Evolutionary conservation across 2,329 filamentous ascomycete genomes (phyloP), one percentile per base, ranked within the genome.

Genomic region (Dothideomycetes sp.): DNA sequence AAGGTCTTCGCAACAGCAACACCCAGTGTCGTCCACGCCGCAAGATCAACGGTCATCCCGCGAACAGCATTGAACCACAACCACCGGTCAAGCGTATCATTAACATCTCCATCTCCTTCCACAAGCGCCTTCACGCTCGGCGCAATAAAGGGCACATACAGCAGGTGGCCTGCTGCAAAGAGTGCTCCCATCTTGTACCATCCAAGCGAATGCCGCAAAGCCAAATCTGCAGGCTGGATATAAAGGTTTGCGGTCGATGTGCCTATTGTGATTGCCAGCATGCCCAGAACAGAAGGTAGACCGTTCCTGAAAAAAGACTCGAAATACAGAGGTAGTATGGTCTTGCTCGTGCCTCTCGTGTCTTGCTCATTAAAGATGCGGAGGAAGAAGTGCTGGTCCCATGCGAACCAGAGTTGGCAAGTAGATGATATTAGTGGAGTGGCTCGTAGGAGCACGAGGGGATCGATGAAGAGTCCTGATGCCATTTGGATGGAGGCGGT

Each of bases 71-170:
- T 37, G 18, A n/a, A 34, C 36, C 31, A 38, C 3, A 42, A 32
- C 40, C 40, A 42, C 24, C 37, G 29, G 12, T 42, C 35, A 22
- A 42, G 8, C 9, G 31, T 32, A 16, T 34, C 32, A 15, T 42
- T 37, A n/a, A 31, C 40, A 15, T 34, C 24, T 34, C 31, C 38
- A 14, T 9, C n/a, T 8, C 16, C 31, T 19, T 29, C 40, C n/a
- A 35, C 17, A 22, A 42, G 36, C 7, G 30, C 36, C 12, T 38
- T 24, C 24, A 34, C 32, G 15, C 34, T 34, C 3, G 35, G 19
- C 15, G 36, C 22, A 29, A 42, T 38, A 22, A 42, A 38, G 9
- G 40, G 40, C 31, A 38, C 27, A 31, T 38, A 42, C 22, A 38
- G 18, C 31, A 42, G 36, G n/a, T 42, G 40, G 10, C 31, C 27